Base-by-base conservation (phyloP, 495 filamentous ascomycete genomes). In the Hypoxylon rickii region DNA sequence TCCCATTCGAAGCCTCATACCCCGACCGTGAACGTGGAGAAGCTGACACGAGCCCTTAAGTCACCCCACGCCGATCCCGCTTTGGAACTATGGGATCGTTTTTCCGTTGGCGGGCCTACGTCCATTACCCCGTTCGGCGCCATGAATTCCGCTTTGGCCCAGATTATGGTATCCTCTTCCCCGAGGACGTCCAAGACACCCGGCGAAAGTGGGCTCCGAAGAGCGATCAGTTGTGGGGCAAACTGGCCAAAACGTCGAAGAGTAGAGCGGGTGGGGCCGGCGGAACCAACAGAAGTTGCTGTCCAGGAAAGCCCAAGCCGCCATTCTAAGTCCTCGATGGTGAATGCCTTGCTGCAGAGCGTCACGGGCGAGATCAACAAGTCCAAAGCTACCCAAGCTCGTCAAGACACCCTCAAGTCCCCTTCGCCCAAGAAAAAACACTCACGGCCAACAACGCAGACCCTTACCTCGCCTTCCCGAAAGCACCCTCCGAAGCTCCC, bases 71-170 rank as follows among this genome's bases (percentile, higher is more conserved):
- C 85, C 36, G 94, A 98, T 69, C 87, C 93, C 19, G 88, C 88
- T 0, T 72, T 84, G 24, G 92, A 96, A 44, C 72, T 96, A n/a
- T 96, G 90, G 92, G 89, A 86, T 58, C 85, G 88, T 15, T 95
- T 89, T 65, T 82, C 79, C 24, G 46, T 73, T 6, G 55, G 61
- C 17, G 74, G 68, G 54, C 56, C 60, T 29, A 63, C 64, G 3
- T 58, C 60, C 0, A 51, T 61, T 36, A 73, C 63, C 16, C 70
- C 72, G 2, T 67, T 67, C 21, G 75, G 70, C 17, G 53, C 65
- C 20, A 61, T 68, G 29, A 82, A 76, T 63, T 83, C 73, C 53
- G 71, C 68, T 7, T 74, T 88, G n/a, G 76, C 82, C 19, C 79
- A 86, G 49, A 71, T 89, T 18, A 81, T 89, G 70, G 70, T 76